Percentiles rank a stretch among this genome's conserved stretches.
These are phyloP conservation scores for Lepidium aucheri DNA, from an alignment of 345 rosid species.

Conservation along the genomic window DNA sequence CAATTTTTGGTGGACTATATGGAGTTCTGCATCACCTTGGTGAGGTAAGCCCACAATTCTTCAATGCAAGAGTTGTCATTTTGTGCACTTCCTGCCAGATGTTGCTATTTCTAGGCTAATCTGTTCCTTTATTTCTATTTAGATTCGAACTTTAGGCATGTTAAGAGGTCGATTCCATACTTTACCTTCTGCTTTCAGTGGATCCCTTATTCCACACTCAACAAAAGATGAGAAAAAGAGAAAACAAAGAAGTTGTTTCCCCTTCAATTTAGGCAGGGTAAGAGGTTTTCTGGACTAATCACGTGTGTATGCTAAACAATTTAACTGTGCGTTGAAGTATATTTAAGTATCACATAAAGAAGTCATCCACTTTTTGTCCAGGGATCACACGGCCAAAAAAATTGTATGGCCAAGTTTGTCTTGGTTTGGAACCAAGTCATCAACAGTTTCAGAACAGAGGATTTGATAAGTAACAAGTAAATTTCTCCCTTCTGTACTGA, in stretches of 20 bases:
- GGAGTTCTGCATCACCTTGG: conserved; percentile 98
- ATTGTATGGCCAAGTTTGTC: conserved; percentile 67
- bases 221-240: conserved; percentile 36
- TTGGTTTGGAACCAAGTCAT: conserved; percentile 92
- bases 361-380: conserved; percentile 12
- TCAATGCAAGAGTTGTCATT: background rate
- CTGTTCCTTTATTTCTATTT: conserved; percentile 12
- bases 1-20: conserved; percentile 82
- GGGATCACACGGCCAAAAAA: conserved; percentile 40
- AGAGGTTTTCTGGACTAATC: conserved; percentile 3
- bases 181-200: conserved; percentile 77
- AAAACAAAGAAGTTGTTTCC: conserved; percentile 37
- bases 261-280: conserved; percentile 49
- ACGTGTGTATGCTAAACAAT: background rate
- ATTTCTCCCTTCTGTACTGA: conserved; percentile 1
- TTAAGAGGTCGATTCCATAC: conserved; percentile 87
- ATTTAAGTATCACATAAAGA: background rate
- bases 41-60: conserved; percentile 51
- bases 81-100: background rate
- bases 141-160: conserved; percentile 97
- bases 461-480: conserved; percentile 88
- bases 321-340: background rate
- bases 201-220: conserved; percentile 53
- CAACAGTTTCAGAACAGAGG: conserved; percentile 64
- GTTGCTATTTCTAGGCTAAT: conserved; percentile 19